Conservation (phyloP, 306 rosid species). For the Oemleria cerasiformis region DNA sequence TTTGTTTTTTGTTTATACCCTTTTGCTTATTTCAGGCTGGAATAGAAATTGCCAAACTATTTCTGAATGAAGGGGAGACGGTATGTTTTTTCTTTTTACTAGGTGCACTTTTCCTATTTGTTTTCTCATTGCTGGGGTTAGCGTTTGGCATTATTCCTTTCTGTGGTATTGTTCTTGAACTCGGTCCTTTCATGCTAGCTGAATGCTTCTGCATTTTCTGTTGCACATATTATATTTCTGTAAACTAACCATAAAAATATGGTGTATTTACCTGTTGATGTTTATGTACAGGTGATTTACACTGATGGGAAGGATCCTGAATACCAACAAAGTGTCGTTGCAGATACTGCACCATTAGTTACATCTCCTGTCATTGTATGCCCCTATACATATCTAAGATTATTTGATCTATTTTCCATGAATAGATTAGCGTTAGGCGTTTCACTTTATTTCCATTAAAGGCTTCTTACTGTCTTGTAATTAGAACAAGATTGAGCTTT, state of each 20-base stretch:
- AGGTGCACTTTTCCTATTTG: not conserved
- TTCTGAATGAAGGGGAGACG: constrained; percentile 76
- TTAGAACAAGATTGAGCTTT: no score
- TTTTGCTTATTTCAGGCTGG: constrained; percentile 71
- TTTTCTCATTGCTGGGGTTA: constrained; percentile 1
- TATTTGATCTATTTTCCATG: constrained; percentile 24
- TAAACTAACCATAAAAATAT: constrained; percentile 9
- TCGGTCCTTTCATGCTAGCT: not conserved
- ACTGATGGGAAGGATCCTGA: constrained; percentile 89
- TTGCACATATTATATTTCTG: constrained; percentile 4
- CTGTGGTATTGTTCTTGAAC: not conserved
- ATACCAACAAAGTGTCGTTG: constrained; percentile 62
- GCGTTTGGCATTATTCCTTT: not conserved
- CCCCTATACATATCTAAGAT: constrained; percentile 24
- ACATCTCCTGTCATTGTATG: constrained; percentile 79
- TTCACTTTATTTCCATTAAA: not conserved
- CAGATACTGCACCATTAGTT: constrained; percentile 67
- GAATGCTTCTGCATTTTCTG: not conserved
- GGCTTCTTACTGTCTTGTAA: not conserved
- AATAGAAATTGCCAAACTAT: constrained; percentile 88
- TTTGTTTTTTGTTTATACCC: constrained; percentile 9
- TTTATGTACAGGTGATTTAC: constrained; percentile 70
- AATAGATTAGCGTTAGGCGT: not conserved
- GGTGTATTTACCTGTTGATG: constrained; percentile 23
- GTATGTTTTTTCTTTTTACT: constrained; percentile 35